phyloP scores from a whole-genome alignment of 2,329 filamentous ascomycete genomes.

The Penicillium occitanis region DNA sequence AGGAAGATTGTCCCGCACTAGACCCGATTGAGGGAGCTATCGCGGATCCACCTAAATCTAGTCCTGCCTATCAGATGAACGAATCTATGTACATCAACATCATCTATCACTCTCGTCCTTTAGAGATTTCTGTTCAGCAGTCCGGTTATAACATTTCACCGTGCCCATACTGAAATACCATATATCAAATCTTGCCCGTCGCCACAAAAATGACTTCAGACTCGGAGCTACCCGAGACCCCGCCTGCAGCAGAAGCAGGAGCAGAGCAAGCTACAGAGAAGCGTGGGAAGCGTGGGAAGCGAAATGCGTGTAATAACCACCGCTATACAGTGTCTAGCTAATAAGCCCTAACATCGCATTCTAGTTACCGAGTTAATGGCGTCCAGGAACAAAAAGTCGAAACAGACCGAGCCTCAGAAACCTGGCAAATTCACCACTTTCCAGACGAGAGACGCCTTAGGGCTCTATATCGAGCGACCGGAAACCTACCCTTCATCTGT shows the following conservation, averaged over 20 bases:
- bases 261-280: constrained; percentile 20
- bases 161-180: background rate
- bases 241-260: constrained; percentile 3
- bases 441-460: constrained; percentile 60
- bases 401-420: constrained; percentile 24
- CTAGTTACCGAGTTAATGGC: constrained; percentile 58
- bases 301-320: constrained; percentile 38
- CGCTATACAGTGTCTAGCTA: constrained; percentile 1
- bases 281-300: constrained; percentile 31
- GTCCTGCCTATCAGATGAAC: background rate
- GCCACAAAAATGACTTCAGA: constrained; percentile 8
- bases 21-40: constrained; percentile 26
- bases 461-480: constrained; percentile 65
- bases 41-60: background rate
- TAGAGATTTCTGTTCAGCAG: background rate
- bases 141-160: background rate
- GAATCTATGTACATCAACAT: background rate
- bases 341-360: background rate
- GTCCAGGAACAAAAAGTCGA: constrained; percentile 46
- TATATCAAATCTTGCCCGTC: background rate
- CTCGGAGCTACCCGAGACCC: constrained; percentile 20
- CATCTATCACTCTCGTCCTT: background rate
- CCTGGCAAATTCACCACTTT: constrained; percentile 33
- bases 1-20: constrained; percentile 33
- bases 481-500: constrained; percentile 57